These are phyloP conservation scores for Stephanodiscus minutulus DNA, from an alignment of 108 stramenopile genomes.

Conservation along the genomic window DNA sequence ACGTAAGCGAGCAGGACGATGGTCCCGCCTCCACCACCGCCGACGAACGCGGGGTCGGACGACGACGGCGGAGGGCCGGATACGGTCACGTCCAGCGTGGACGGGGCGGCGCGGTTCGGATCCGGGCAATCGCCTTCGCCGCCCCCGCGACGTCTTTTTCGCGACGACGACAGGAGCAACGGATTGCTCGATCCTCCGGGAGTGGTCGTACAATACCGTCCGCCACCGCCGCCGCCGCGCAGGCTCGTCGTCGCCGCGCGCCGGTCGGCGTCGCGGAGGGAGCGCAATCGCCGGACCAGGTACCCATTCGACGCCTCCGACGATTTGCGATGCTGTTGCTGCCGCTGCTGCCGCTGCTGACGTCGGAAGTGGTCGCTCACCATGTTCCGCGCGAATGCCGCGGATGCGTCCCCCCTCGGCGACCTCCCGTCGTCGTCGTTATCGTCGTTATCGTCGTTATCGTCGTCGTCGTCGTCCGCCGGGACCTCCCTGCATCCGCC, in stretches of 20 bases:
- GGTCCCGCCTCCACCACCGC: slow-evolving; percentile 18
- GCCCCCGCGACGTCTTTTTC: slow-evolving; percentile 27
- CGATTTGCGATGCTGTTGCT: slow-evolving; percentile 1
- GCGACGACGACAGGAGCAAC: neutral
- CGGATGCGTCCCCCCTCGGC: neutral
- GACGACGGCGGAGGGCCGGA: neutral
- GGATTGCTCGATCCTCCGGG: neutral
- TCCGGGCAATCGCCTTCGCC: slow-evolving; percentile 6
- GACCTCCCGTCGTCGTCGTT: neutral
- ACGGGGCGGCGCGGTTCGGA: slow-evolving; percentile 14
- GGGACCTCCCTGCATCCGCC: neutral
- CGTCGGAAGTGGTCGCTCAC: neutral
- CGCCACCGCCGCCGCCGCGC: slow-evolving; percentile 14
- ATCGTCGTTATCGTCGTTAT: neutral
- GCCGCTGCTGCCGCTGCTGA: slow-evolving; percentile 13
- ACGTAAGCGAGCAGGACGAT: slow-evolving; percentile 25
- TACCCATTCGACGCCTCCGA: neutral
- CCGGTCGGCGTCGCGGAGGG: slow-evolving; percentile 30
- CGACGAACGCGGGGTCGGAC: neutral
- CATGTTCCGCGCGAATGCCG: slow-evolving; percentile 1
- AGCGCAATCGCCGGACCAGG: slow-evolving; percentile 28
- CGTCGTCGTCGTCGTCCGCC: neutral
- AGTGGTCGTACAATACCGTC: neutral
- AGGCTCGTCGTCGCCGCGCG: slow-evolving; percentile 31
- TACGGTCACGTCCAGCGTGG: slow-evolving; percentile 43